These are phyloP conservation scores for Mortierella sp. DNA, from an alignment of 371 early-diverging fungal species.

Conservation along the genomic window DNA sequence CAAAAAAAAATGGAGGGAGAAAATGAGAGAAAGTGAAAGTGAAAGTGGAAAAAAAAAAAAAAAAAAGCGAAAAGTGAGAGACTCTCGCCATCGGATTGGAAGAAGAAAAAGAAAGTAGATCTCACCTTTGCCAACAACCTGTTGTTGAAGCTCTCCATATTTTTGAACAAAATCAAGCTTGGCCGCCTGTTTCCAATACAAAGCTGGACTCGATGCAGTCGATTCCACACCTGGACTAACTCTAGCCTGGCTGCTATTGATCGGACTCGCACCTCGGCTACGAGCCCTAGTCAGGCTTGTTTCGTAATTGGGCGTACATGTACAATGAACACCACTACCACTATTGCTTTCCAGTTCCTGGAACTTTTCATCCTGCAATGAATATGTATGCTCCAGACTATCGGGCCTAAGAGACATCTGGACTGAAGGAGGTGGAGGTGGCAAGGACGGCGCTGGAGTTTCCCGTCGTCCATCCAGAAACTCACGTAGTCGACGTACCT, in stretches of 20 bases:
- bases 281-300: too few species aligned
- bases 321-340: not conserved
- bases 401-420: constrained; percentile 16
- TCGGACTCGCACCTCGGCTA: too few species aligned
- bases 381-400: constrained; percentile 24
- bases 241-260: not conserved
- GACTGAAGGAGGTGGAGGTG: too few species aligned
- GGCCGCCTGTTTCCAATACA: not conserved
- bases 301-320: too few species aligned
- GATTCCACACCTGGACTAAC: not conserved
- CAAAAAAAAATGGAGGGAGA: not conserved
- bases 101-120: not conserved
- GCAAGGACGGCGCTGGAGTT: too few species aligned
- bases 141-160: constrained; percentile 50
- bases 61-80: not conserved
- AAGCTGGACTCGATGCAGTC: not conserved
- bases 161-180: constrained; percentile 38
- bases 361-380: constrained; percentile 36
- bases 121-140: constrained; percentile 54
- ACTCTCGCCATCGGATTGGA: too few species aligned
- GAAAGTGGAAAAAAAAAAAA: not conserved
- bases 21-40: not conserved
- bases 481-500: constrained; percentile 34
- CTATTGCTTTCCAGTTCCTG: constrained; percentile 23
- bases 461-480: constrained; percentile 38